Evolutionary conservation across 1,139 yeast species (phyloP).

Genomic region (Hyphopichia wangnamkhiaoensis): DNA sequence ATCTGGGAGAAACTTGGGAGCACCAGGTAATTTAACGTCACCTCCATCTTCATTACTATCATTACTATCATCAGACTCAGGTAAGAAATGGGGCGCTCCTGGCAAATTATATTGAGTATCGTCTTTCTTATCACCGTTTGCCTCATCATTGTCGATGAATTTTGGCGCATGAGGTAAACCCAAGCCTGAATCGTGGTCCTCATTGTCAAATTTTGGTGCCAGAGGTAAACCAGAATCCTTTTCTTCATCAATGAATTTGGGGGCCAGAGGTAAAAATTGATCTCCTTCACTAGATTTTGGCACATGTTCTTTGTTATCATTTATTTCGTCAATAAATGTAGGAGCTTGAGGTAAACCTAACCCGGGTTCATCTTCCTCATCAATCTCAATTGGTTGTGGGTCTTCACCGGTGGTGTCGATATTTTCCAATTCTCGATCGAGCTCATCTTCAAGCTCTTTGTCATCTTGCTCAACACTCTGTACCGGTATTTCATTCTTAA

Average conservation of each 20-base stretch:
- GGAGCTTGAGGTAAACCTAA: constrained; percentile 1
- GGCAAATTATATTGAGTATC: constrained; percentile 20
- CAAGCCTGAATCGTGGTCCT: not conserved
- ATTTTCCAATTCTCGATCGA: constrained; percentile 27
- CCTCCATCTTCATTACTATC: constrained; percentile 14
- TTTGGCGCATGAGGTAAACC: constrained; percentile 8
- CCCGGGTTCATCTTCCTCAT: constrained; percentile 8
- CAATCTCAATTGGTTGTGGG: not conserved
- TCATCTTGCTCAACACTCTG: constrained; percentile 23
- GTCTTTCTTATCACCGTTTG: constrained; percentile 5
- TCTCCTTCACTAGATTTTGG: too few species aligned
- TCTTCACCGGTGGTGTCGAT: constrained; percentile 8
- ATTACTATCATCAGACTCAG: constrained; percentile 24
- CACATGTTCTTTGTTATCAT: too few species aligned
- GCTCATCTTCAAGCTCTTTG: constrained; percentile 29
- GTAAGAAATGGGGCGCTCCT: constrained; percentile 34
- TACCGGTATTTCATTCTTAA: constrained; percentile 39
- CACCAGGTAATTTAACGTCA: constrained; percentile 39
- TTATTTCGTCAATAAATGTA: not conserved
- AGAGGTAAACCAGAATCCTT: constrained; percentile 1
- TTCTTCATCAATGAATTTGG: constrained; percentile 15
- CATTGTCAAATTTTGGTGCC: not conserved
- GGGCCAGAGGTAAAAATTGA: constrained; percentile 20
- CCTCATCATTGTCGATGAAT: constrained; percentile 9
- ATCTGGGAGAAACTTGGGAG: constrained; percentile 45